Evolutionary conservation across 805 yeast genomes (phyloP).

Genomic region (Kodamaea restingae): DNA sequence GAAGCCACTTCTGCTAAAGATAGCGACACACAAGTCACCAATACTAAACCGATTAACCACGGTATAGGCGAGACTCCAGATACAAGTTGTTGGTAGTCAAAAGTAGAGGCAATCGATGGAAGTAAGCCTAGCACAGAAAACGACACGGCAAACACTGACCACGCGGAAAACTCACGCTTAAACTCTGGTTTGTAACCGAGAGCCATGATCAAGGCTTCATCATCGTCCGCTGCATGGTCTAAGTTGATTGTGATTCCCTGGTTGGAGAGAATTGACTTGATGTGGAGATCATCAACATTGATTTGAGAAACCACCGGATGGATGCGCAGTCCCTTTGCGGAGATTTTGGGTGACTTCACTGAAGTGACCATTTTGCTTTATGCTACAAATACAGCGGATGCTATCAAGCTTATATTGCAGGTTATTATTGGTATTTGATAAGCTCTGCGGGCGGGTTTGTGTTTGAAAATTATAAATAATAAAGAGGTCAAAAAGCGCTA

Average conservation of each 20-base stretch:
- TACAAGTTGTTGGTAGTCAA: constrained; percentile 56
- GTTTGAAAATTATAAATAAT: too few species aligned
- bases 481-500: too few species aligned
- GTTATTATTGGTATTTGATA: too few species aligned
- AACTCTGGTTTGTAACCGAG: constrained; percentile 64
- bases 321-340: not conserved
- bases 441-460: too few species aligned
- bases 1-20: constrained; percentile 63
- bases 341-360: constrained; percentile 1
- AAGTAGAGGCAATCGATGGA: constrained; percentile 62
- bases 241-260: constrained; percentile 36
- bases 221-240: constrained; percentile 45
- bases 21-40: constrained; percentile 54
- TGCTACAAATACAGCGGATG: too few species aligned
- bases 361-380: not conserved
- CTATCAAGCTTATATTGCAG: too few species aligned
- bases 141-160: constrained; percentile 58
- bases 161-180: constrained; percentile 52
- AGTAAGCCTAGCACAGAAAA: constrained; percentile 62
- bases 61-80: constrained; percentile 62
- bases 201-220: constrained; percentile 53
- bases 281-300: constrained; percentile 33
- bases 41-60: constrained; percentile 53
- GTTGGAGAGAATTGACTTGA: constrained; percentile 39
- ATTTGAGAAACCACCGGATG: constrained; percentile 19